These are phyloP conservation scores for Trypanosoma boissoni DNA, from an alignment of 208 protist species.

Conservation along the genomic window DNA sequence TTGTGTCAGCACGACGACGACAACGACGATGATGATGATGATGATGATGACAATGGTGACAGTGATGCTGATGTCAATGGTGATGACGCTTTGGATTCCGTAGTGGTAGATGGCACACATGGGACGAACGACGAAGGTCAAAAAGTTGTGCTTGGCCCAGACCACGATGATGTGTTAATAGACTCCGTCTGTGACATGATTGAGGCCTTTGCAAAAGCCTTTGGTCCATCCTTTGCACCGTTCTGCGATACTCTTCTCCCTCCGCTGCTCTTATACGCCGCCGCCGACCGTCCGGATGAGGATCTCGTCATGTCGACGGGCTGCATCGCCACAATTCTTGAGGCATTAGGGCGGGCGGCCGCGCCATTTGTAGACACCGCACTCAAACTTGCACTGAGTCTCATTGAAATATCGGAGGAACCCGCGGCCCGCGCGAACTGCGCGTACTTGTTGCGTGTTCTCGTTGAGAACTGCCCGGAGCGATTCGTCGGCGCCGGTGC, in stretches of 20 bases:
- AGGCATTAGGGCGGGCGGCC: slow-evolving; percentile 35
- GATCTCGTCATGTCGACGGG: slow-evolving; percentile 64
- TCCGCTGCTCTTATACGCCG: slow-evolving; percentile 53
- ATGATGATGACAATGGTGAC: slow-evolving; percentile 19
- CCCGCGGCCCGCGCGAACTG: slow-evolving; percentile 64
- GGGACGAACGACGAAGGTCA: slow-evolving; percentile 26
- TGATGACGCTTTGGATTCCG: slow-evolving; percentile 17
- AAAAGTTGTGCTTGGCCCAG: slow-evolving; percentile 36
- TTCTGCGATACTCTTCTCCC: slow-evolving; percentile 50
- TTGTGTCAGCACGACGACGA: slow-evolving; percentile 40
- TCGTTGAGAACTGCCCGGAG: slow-evolving; percentile 52
- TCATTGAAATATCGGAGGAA: slow-evolving; percentile 61
- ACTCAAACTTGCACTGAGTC: slow-evolving; percentile 37
- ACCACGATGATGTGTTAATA: slow-evolving; percentile 72
- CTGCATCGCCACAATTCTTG: slow-evolving; percentile 49
- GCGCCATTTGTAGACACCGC: slow-evolving; percentile 46
- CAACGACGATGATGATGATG: slow-evolving; percentile 34
- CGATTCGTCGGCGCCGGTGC: slow-evolving; percentile 13
- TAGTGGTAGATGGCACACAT: slow-evolving; percentile 20
- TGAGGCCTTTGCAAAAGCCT: slow-evolving; percentile 71
- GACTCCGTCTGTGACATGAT: slow-evolving; percentile 64
- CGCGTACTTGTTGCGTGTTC: slow-evolving; percentile 53
- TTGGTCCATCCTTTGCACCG: slow-evolving; percentile 49
- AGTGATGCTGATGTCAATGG: background rate
- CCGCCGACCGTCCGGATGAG: slow-evolving; percentile 49